A percentile compares a stretch with the other conserved stretches of the same genome.
Conservation (phyloP, 495 filamentous ascomycete species). For the Amniculicola lignicola region DNA sequence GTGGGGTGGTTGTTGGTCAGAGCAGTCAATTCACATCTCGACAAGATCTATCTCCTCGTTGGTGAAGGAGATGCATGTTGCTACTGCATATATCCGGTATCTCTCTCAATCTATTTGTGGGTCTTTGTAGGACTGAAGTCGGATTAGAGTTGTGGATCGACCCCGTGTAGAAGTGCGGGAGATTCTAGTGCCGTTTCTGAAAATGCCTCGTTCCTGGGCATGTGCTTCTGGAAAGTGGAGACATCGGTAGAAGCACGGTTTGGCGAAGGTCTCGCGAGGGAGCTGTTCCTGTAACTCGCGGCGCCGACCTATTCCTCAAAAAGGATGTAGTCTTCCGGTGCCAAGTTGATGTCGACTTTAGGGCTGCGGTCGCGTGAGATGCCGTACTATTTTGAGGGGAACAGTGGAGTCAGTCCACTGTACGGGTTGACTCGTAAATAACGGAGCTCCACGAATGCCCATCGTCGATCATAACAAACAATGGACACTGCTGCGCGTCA, state of each 20-base stretch:
- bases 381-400: not conserved
- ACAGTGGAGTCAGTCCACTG: not conserved
- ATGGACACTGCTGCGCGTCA: not conserved
- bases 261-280: not conserved
- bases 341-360: not conserved
- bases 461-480: slow-evolving; percentile 1
- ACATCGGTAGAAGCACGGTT: not conserved
- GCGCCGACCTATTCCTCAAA: too few relatives aligned
- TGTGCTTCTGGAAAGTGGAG: not conserved
- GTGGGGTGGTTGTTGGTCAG: too few relatives aligned
- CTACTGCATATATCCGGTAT: too few relatives aligned
- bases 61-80: too few relatives aligned
- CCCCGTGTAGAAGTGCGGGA: not conserved
- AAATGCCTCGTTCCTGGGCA: not conserved
- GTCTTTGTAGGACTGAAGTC: too few relatives aligned
- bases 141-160: slow-evolving; percentile 3
- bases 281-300: too few relatives aligned
- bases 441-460: not conserved
- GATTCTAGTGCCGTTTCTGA: not conserved
- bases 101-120: too few relatives aligned
- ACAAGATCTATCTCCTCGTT: too few relatives aligned
- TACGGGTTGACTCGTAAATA: too few relatives aligned
- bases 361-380: not conserved
- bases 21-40: too few relatives aligned
- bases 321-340: not conserved